A percentile compares a stretch with the other conserved stretches of the same genome.
These are phyloP conservation scores for Nicotiana noctiflora DNA, from an alignment of 257 asterid genomes.

Conservation along the genomic window DNA sequence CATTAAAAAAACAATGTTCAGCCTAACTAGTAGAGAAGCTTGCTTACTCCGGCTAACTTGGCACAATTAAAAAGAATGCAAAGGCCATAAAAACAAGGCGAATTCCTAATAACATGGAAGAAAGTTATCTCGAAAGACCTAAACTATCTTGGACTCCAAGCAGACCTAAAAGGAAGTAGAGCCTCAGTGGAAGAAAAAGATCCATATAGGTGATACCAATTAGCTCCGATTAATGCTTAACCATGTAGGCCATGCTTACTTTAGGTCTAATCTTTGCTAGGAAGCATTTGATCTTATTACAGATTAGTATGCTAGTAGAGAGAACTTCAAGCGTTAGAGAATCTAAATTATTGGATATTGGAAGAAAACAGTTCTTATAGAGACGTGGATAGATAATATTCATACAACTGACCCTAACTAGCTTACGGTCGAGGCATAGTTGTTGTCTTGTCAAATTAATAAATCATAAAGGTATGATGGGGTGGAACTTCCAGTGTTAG, in stretches of 20 bases:
- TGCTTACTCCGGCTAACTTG: not conserved
- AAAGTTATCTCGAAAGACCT: not conserved
- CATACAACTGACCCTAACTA: not conserved
- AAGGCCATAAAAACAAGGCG: not conserved
- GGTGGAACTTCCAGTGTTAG: not conserved
- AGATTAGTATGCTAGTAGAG: not conserved
- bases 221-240: not conserved
- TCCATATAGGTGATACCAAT: not conserved
- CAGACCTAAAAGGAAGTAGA: not conserved
- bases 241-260: not conserved
- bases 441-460: not conserved
- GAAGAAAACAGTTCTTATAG: not conserved
- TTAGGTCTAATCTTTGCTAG: not conserved
- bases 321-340: not conserved
- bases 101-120: not conserved
- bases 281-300: not conserved
- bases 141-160: not conserved
- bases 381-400: not conserved
- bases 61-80: not conserved
- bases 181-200: not conserved
- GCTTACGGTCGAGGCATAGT: not conserved
- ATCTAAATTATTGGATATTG: not conserved
- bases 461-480: not conserved
- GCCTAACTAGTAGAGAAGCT: not conserved
- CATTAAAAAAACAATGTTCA: not conserved